A percentile compares a stretch with the other conserved stretches of the same genome.
Evolutionary conservation across 768 basidiomycete genomes (phyloP).

Genomic region (Serpula lacrymans): DNA sequence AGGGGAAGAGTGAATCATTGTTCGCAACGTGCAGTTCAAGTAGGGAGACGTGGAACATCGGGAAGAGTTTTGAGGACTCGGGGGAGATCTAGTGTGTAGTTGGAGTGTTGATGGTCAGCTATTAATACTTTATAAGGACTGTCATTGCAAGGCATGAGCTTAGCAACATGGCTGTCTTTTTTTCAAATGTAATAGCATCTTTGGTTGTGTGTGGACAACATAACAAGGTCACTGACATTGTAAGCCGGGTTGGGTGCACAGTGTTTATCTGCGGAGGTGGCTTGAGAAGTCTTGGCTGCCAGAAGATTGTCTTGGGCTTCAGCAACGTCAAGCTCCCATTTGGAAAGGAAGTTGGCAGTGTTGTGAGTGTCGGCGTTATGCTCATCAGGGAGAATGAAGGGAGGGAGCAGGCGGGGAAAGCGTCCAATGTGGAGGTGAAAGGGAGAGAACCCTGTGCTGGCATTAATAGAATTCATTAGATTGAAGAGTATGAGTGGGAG

Average conservation of each 20-base stretch:
- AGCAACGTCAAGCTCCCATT: conserved; percentile 10
- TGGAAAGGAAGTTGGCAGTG: conserved; percentile 6
- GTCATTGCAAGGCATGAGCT: conserved; percentile 39
- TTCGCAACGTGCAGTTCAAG: conserved; percentile 29
- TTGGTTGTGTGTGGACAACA: conserved; percentile 31
- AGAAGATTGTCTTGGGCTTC: conserved; percentile 22
- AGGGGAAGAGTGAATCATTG: conserved; percentile 35
- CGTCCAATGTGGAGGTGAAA: conserved; percentile 7
- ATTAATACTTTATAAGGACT: conserved; percentile 22
- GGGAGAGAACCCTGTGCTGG: conserved; percentile 9
- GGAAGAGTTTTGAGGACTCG: conserved; percentile 20
- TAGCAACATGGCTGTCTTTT: conserved; percentile 29
- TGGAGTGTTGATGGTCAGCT: conserved; percentile 13
- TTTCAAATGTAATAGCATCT: conserved; percentile 20
- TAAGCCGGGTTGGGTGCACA: conserved; percentile 18
- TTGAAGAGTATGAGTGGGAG: conserved; percentile 10
- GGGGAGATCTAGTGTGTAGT: conserved; percentile 21
- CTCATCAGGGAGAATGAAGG: conserved; percentile 3
- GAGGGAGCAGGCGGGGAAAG: conserved; percentile 19
- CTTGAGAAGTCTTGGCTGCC: conserved; percentile 18
- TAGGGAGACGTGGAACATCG: conserved; percentile 34
- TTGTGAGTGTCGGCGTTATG: neutral
- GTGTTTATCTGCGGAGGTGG: conserved; percentile 13
- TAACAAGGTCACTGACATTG: conserved; percentile 29
- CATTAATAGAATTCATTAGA: conserved; percentile 6